Evolutionary conservation across 371 early-diverging fungal species (phyloP).

Genomic region (Mortierella sp.): DNA sequence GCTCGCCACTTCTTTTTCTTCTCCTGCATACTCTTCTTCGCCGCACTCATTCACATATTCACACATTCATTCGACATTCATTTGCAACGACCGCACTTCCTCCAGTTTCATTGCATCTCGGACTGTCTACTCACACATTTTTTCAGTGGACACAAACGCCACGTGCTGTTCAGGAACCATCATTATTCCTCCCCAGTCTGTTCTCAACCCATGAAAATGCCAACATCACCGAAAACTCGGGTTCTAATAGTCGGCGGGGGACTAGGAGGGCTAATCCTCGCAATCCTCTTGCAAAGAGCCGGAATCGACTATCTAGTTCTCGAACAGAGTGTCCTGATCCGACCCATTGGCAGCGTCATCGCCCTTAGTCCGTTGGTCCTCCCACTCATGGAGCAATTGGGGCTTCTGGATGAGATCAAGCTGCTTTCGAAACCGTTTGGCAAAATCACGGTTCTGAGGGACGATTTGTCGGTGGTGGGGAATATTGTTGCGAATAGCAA

Average conservation of each 20-base stretch:
- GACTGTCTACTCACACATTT: not conserved
- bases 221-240: conserved; percentile 11
- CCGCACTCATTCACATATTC: not conserved
- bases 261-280: conserved; percentile 27
- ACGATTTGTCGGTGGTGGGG: conserved; percentile 18
- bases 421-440: conserved; percentile 19
- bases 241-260: conserved; percentile 32
- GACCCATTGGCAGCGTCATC: conserved; percentile 26
- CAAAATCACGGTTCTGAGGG: conserved; percentile 22
- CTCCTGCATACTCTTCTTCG: not conserved
- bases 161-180: not conserved
- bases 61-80: not conserved
- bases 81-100: not conserved
- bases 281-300: conserved; percentile 25
- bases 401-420: conserved; percentile 23
- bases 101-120: not conserved
- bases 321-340: conserved; percentile 31
- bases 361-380: conserved; percentile 24
- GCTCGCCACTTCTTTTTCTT: not conserved
- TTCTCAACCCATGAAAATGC: not conserved
- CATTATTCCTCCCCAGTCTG: not conserved
- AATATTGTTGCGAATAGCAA: conserved; percentile 9
- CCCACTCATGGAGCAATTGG: conserved; percentile 35
- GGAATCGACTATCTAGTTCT: conserved; percentile 24
- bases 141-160: not conserved